Evolutionary conservation across 2,329 filamentous ascomycete species (phyloP), one percentile per base, ranked within the genome.

Genomic region (Colletotrichum kahawae): DNA sequence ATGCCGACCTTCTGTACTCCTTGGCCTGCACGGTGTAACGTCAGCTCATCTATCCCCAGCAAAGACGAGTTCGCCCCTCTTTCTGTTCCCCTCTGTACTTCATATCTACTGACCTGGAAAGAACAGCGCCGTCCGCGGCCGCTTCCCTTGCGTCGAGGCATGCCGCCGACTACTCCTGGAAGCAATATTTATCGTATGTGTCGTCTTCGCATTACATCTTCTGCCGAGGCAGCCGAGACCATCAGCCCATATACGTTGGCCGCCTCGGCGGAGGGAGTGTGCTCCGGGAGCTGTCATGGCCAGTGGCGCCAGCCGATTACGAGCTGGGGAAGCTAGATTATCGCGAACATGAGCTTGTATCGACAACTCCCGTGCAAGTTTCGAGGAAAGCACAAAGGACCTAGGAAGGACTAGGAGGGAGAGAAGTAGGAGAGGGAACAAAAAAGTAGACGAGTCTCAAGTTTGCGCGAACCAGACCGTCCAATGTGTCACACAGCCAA

Each of bases 1-100:
- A 98, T 98, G 84, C 95, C 95, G 67, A 97, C 94, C 81, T 94
- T 93, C 83, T 98, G 95, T 21, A 97, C 95, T 79, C 95, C 95
- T 85, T 98, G 95, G 79, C 95, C 95, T 96, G 63, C 13, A 21
- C 14, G 36, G 62, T 56, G 29, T 24, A 24, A 51, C 12, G 67
- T 63, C 60, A 65, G 51, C 31, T 34, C 33, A 48, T 59, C 31
- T 33, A 16, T 43, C 34, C 34, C 36, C n/a, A 43, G 34, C 33
- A 18, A 51, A 67, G 18, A 13, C 24, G 16, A 57, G 24, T 7
- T 8, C 16, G n/a, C 12, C 33, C 24, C 21, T 48, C 33, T 7
- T 21, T 13, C 43, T 2, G 24, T 31, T 14, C 10, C 21, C 13
- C 13, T 21, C 29, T 4, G 16, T 27, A 18, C 18, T 21, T 24